Evolutionary conservation across 179 eudicot genomes (phyloP).

Genomic region (Vitellaria paradoxa): DNA sequence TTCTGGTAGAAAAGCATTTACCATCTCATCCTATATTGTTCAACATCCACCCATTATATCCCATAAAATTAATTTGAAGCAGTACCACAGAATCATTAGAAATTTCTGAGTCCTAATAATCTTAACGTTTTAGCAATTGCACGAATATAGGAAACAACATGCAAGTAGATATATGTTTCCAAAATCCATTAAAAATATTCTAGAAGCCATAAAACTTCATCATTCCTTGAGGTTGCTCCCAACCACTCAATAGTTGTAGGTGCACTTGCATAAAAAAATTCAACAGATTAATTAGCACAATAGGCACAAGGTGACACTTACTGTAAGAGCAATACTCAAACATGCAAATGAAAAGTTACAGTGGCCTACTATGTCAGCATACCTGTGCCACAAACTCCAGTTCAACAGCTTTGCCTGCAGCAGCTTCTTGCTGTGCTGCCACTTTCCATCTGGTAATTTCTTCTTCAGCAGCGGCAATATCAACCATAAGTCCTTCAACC

Average conservation of each 20-base stretch:
- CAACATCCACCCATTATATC: too few relatives aligned
- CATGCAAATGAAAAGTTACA: not conserved
- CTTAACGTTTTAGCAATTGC: not conserved
- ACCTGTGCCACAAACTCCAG: conserved; percentile 83
- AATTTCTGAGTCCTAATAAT: not conserved
- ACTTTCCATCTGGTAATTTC: conserved; percentile 93
- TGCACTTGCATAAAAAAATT: too few relatives aligned
- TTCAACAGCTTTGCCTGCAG: conserved; percentile 92
- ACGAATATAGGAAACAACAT: not conserved
- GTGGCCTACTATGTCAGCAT: conserved; percentile 14
- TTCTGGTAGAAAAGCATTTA: too few relatives aligned
- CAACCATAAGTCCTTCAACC: conserved; percentile 98
- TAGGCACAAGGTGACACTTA: not conserved
- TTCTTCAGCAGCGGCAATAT: conserved; percentile 93
- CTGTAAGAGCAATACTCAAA: conserved; percentile 1
- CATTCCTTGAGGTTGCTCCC: conserved; percentile 3
- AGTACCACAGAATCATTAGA: not conserved
- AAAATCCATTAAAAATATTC: not conserved
- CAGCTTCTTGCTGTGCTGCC: conserved; percentile 98
- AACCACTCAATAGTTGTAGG: too few relatives aligned
- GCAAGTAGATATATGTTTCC: not conserved
- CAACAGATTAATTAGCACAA: not conserved
- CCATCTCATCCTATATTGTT: too few relatives aligned
- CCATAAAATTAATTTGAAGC: not conserved
- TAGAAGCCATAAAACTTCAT: not conserved